phyloP scores from a whole-genome alignment of 306 rosid genomes.

The Castanospermum australe region DNA sequence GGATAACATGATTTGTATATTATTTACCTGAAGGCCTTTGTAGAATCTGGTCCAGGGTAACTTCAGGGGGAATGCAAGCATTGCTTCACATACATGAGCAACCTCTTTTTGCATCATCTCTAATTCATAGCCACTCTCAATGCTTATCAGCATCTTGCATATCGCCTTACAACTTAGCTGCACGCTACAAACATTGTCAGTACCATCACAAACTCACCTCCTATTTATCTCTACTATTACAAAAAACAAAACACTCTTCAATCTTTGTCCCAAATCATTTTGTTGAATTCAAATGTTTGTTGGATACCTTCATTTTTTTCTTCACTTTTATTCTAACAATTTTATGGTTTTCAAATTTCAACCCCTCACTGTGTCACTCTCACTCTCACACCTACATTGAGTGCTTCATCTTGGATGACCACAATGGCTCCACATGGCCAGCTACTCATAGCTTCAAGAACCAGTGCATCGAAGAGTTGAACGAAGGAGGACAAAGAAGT shows the following conservation, averaged over 20 bases:
- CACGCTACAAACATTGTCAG: background rate
- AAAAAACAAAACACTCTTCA: too few species aligned
- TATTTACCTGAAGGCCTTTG: conserved; percentile 71
- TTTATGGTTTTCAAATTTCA: too few species aligned
- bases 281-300: too few species aligned
- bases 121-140: conserved; percentile 48
- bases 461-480: conserved; percentile 48
- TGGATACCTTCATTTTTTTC: too few species aligned
- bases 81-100: conserved; percentile 57
- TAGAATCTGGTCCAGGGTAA: conserved; percentile 70
- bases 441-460: conserved; percentile 37
- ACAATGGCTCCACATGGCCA: conserved; percentile 56
- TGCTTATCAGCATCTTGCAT: conserved; percentile 77
- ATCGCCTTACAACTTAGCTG: conserved; percentile 81
- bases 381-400: conserved; percentile 38
- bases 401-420: conserved; percentile 63
- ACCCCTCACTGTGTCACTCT: background rate
- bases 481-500: conserved; percentile 46
- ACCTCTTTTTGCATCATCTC: conserved; percentile 51
- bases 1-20: background rate
- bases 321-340: too few species aligned
- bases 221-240: background rate
- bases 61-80: conserved; percentile 76
- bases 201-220: background rate
- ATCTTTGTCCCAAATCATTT: too few species aligned